A percentile compares a stretch with the other conserved stretches of the same genome.
phyloP scores from a whole-genome alignment of 75 land plant species.

The Ceratopteris richardii region DNA sequence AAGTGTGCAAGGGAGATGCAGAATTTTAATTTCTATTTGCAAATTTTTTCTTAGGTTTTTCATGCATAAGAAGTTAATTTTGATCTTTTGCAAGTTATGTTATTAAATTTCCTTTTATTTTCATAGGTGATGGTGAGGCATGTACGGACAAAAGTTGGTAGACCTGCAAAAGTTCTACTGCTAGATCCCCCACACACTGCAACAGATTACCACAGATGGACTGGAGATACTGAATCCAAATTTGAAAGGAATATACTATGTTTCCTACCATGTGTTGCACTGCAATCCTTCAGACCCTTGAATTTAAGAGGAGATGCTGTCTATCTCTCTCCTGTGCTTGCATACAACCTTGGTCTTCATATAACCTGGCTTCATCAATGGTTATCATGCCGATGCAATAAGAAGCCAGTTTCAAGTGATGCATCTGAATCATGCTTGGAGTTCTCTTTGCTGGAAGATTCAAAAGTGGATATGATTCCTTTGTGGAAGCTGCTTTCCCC shows the following conservation, averaged over 20 bases:
- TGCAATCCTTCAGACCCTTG: slow-evolving; percentile 4
- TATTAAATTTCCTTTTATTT: not conserved
- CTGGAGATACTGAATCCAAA: too few species aligned
- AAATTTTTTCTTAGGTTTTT: too few species aligned
- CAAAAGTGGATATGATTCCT: not conserved
- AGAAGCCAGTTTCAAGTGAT: not conserved
- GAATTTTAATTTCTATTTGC: too few species aligned
- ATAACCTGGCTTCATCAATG: slow-evolving; percentile 42
- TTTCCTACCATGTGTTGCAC: slow-evolving; percentile 36
- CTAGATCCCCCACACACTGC: slow-evolving; percentile 45
- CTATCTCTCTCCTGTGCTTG: slow-evolving; percentile 63
- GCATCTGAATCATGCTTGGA: not conserved
- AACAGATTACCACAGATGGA: not conserved
- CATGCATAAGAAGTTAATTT: too few species aligned
- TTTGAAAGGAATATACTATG: not conserved
- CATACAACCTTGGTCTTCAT: slow-evolving; percentile 79
- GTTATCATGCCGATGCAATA: slow-evolving; percentile 5
- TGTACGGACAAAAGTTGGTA: slow-evolving; percentile 37
- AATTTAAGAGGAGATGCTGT: slow-evolving; percentile 33
- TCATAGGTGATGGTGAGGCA: slow-evolving; percentile 29
- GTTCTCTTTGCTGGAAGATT: not conserved
- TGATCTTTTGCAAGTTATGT: not conserved
- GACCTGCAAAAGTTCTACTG: slow-evolving; percentile 57
- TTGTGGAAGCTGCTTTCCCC: not conserved
- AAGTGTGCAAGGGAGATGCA: too few species aligned